Evolutionary conservation across 257 asterid species (phyloP), one percentile per base, ranked within the genome.

Genomic region (Solanum chaucha): DNA sequence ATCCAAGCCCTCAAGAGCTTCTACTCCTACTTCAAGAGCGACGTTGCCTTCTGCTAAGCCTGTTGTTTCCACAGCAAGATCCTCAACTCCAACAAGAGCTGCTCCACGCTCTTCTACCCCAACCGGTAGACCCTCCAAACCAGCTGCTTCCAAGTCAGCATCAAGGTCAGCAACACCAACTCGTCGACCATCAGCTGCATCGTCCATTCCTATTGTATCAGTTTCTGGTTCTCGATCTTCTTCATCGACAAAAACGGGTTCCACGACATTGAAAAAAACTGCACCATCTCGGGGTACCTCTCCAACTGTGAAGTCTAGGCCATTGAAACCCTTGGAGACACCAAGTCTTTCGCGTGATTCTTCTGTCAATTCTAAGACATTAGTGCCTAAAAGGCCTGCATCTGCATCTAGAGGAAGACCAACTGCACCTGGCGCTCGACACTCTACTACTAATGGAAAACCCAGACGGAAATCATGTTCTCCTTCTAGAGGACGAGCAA

Each of bases 391-490:
- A 88, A 90, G 98, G 92, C 92, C 97, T n/a, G 89, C 90, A 83
- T 95, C 98, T 64, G 95, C 95, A 35, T 90, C 98, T 38, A 90
- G 94, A 83, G 95, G 91, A 88, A 90, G 95, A 82, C 86, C 87
- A 20, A 86, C 83, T 85, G 86, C 88, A 22, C 86, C 93, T 24
- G 38, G 82, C 32, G 73, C 90, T 17, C 89, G 22, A 64, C 59
- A 87, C 13, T 83, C 95, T 86, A 86, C 90, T 24, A 20, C 82
- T 46, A 83, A 83, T 38, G 92, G 77, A 65, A 92, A 88, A 73
- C 95, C 91, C 64, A 90, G 94, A 19, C 95, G 90, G 77, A 91
- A 92, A 19, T 92, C 97, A 13, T 93, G 94, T 89, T 96, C 98
- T 44, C 97, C 98, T 70, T 51, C 93, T 6, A 90, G 89, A 87